Conservation (phyloP, 352 stramenopile genomes). For the Aphanomyces euteiches region DNA sequence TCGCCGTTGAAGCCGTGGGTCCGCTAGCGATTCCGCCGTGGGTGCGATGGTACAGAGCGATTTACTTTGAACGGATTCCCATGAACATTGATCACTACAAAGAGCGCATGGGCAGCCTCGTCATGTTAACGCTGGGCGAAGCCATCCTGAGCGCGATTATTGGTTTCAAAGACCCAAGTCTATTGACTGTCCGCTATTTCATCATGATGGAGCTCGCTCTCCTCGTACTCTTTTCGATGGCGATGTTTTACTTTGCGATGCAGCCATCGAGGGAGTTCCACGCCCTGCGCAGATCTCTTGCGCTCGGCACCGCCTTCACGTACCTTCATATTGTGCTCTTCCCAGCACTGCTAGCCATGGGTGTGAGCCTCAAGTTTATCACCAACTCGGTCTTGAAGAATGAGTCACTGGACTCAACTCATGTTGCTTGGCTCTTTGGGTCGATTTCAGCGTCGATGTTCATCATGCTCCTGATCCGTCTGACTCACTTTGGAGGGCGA, state of each 20-base stretch:
- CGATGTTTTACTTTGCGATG: conserved; percentile 30
- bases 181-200: conserved; percentile 16
- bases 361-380: conserved; percentile 24
- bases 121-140: conserved; percentile 26
- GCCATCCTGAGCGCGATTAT: conserved; percentile 27
- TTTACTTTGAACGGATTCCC: conserved; percentile 2
- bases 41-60: neutral
- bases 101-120: conserved; percentile 26
- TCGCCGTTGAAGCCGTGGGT: neutral
- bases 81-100: conserved; percentile 28
- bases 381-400: conserved; percentile 9
- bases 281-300: conserved; percentile 19
- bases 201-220: conserved; percentile 23
- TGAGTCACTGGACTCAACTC: neutral
- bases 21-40: neutral
- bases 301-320: conserved; percentile 12
- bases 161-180: conserved; percentile 1
- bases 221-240: conserved; percentile 24
- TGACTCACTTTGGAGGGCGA: conserved; percentile 21
- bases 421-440: conserved; percentile 16
- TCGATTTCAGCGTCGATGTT: conserved; percentile 20
- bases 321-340: conserved; percentile 9
- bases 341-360: conserved; percentile 20
- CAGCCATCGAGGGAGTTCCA: conserved; percentile 20
- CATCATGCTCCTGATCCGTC: conserved; percentile 12